phyloP scores from a whole-genome alignment of 768 basidiomycete genomes.

The Amanita thiersii region DNA sequence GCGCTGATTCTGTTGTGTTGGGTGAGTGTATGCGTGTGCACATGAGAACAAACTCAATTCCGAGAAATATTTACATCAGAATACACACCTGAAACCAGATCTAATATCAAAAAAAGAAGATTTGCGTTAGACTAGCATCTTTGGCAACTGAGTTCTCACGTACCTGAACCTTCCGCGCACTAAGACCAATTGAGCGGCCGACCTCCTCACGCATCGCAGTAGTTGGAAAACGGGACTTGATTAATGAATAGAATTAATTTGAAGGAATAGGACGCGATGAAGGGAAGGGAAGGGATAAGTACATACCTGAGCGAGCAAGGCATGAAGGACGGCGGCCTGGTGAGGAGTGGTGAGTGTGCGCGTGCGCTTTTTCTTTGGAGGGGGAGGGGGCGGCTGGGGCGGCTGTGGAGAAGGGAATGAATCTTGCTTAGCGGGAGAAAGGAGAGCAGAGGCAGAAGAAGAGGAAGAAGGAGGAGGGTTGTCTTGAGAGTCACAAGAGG shows the following conservation, averaged over 20 bases:
- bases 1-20: constrained; percentile 61
- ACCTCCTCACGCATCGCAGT: constrained; percentile 86
- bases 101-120: constrained; percentile 29
- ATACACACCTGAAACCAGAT: constrained; percentile 82
- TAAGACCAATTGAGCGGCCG: constrained; percentile 79
- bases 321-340: constrained; percentile 82
- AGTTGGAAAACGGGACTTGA: constrained; percentile 81
- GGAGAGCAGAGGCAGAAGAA: constrained; percentile 29
- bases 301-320: constrained; percentile 75
- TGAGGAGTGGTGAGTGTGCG: constrained; percentile 81
- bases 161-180: constrained; percentile 86
- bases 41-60: constrained; percentile 15
- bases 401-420: constrained; percentile 34
- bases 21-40: constrained; percentile 10
- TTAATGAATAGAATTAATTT: background rate
- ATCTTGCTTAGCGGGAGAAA: constrained; percentile 52
- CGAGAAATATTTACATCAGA: constrained; percentile 12
- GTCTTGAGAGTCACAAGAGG: constrained; percentile 14
- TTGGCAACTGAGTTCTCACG: constrained; percentile 19
- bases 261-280: constrained; percentile 10
- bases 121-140: constrained; percentile 6
- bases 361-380: constrained; percentile 77
- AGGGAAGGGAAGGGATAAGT: constrained; percentile 9
- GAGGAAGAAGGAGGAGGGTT: no score
- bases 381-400: constrained; percentile 29